Evolutionary conservation across 257 asterid species (phyloP).

Genomic region (Penstemon eatonii): DNA sequence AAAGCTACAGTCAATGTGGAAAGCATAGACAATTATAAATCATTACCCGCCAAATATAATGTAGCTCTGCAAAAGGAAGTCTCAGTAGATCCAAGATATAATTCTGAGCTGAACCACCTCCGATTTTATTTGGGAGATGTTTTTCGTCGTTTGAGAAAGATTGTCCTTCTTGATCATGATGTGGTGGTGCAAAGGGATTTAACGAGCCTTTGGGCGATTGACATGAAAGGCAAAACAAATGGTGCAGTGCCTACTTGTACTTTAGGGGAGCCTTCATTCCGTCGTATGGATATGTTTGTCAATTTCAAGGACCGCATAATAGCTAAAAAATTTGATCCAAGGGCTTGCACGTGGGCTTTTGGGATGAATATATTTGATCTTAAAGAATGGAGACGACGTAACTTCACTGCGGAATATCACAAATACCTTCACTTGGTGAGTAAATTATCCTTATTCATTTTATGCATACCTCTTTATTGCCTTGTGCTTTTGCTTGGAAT

Average conservation of each 20-base stretch:
- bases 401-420: constrained; percentile 64
- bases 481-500: no score
- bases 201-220: constrained; percentile 63
- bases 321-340: constrained; percentile 50
- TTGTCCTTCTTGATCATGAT: constrained; percentile 92
- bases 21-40: constrained; percentile 54
- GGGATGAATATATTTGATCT: constrained; percentile 94
- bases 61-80: constrained; percentile 52
- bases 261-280: constrained; percentile 66
- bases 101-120: constrained; percentile 78
- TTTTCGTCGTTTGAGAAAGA: constrained; percentile 66
- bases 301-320: constrained; percentile 69
- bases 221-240: constrained; percentile 79
- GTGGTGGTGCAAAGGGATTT: constrained; percentile 88
- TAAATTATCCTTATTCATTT: constrained; percentile 13
- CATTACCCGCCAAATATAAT: constrained; percentile 59
- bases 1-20: constrained; percentile 75
- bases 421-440: constrained; percentile 71
- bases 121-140: constrained; percentile 90
- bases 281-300: constrained; percentile 71
- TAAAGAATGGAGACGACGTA: constrained; percentile 67
- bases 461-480: not conserved
- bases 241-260: constrained; percentile 85
- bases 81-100: constrained; percentile 66
- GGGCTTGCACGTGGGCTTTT: constrained; percentile 92